Evolutionary conservation across 352 stramenopile species (phyloP).

Genomic region (Phytopythium chamaehyphon): DNA sequence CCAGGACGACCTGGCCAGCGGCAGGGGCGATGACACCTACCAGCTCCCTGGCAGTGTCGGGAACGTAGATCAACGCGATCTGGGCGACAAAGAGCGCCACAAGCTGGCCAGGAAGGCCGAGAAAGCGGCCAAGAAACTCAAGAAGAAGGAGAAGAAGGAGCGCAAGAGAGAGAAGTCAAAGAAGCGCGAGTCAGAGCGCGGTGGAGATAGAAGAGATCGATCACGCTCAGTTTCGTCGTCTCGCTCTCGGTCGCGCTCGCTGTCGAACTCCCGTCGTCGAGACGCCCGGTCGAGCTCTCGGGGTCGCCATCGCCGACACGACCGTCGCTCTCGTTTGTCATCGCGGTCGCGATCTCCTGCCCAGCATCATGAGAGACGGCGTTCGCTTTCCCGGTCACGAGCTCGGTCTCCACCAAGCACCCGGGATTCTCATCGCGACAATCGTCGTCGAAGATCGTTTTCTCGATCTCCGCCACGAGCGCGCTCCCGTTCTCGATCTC

Average conservation of each 20-base stretch:
- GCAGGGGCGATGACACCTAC: conserved; percentile 56
- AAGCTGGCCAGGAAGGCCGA: conserved; percentile 55
- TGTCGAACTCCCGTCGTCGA: conserved; percentile 8
- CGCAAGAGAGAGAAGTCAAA: conserved; percentile 27
- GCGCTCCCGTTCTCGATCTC: conserved; percentile 3
- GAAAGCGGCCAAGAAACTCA: conserved; percentile 60
- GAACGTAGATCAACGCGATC: conserved; percentile 8
- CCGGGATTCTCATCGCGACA: background rate
- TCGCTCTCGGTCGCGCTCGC: conserved; percentile 8
- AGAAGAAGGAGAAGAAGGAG: conserved; percentile 69
- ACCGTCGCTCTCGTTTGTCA: conserved; percentile 9
- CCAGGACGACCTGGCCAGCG: conserved; percentile 50
- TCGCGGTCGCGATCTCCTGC: conserved; percentile 7
- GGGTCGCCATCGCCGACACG: conserved; percentile 10
- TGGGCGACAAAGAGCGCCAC: conserved; percentile 43
- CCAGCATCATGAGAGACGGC: conserved; percentile 6
- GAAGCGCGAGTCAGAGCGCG: background rate
- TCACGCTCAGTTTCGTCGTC: conserved; percentile 10
- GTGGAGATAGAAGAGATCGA: background rate
- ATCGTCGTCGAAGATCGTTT: background rate
- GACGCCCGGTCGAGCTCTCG: conserved; percentile 7
- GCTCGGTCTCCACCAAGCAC: conserved; percentile 4
- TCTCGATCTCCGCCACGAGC: background rate
- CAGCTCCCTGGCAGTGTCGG: conserved; percentile 42
- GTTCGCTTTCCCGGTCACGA: conserved; percentile 11